These are phyloP conservation scores for Fistulifera solaris DNA, from an alignment of 108 stramenopile genomes.

Conservation along the genomic window DNA sequence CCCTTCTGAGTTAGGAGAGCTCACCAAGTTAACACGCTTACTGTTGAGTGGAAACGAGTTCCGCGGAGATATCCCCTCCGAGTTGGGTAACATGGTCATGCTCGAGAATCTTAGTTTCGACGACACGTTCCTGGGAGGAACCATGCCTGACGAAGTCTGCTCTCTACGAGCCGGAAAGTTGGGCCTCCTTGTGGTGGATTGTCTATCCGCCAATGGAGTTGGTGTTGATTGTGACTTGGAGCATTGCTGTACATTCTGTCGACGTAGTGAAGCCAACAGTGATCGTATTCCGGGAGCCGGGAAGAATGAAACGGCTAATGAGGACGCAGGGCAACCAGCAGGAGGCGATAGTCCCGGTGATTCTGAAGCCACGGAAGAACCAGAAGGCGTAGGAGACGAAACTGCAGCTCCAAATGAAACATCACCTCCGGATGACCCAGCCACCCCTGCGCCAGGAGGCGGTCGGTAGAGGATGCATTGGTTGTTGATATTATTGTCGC, in stretches of 20 bases:
- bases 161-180: conserved; percentile 20
- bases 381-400: too few relatives aligned
- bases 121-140: conserved; percentile 27
- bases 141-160: conserved; percentile 35
- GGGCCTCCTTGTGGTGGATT: conserved; percentile 28
- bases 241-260: conserved; percentile 33
- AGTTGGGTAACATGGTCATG: conserved; percentile 22
- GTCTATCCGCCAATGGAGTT: conserved; percentile 6
- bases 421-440: too few relatives aligned
- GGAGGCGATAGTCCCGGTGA: too few relatives aligned
- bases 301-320: too few relatives aligned
- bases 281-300: too few relatives aligned
- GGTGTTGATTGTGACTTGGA: conserved; percentile 27
- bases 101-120: conserved; percentile 24
- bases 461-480: too few relatives aligned
- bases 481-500: too few relatives aligned
- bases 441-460: too few relatives aligned
- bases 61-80: conserved; percentile 27
- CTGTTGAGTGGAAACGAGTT: conserved; percentile 24
- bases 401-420: too few relatives aligned
- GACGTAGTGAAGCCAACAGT: conserved; percentile 1
- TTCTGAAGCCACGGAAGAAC: too few relatives aligned
- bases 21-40: conserved; percentile 27
- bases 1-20: conserved; percentile 40
- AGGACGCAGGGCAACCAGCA: too few relatives aligned